phyloP scores from a whole-genome alignment of 1,284 basidiomycete species.

The Ustilago cynodontis region DNA sequence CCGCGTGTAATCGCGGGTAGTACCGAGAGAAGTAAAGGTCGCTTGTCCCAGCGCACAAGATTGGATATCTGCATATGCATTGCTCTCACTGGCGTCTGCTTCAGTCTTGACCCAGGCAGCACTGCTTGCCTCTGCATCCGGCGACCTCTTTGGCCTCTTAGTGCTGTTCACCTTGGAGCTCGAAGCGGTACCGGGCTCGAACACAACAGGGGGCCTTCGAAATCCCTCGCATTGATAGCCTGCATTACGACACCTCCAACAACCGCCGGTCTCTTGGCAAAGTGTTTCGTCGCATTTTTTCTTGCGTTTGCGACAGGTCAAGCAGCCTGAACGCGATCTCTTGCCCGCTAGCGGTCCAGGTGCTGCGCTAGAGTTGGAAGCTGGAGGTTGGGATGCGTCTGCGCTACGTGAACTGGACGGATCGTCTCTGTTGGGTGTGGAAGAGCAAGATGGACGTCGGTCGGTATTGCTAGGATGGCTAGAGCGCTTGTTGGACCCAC shows the following conservation, averaged over 20 bases:
- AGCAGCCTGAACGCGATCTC: constrained; percentile 40
- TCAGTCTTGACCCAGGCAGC: constrained; percentile 20
- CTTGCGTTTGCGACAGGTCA: constrained; percentile 49
- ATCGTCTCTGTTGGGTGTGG: constrained; percentile 1
- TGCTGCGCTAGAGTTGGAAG: constrained; percentile 1
- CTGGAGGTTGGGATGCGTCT: not conserved
- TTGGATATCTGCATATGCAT: constrained; percentile 12
- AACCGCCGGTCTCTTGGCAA: constrained; percentile 44
- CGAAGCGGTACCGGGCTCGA: constrained; percentile 25
- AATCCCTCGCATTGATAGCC: constrained; percentile 49
- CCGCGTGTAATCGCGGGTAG: not conserved
- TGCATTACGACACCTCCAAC: constrained; percentile 52
- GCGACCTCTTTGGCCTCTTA: constrained; percentile 23
- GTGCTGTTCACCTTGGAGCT: constrained; percentile 7
- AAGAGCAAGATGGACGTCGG: not conserved
- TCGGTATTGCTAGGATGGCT: not conserved
- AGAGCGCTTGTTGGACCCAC: not conserved
- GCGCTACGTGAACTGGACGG: not conserved
- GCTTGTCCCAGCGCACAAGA: constrained; percentile 9
- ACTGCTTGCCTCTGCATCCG: not conserved
- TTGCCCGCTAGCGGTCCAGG: constrained; percentile 26
- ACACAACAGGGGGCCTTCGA: constrained; percentile 29
- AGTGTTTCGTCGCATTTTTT: constrained; percentile 51
- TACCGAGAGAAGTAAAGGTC: constrained; percentile 17
- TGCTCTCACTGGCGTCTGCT: constrained; percentile 1